Percentiles rank a stretch among this genome's conserved stretches.
Conservation (phyloP, 768 basidiomycete genomes). For the Postia placenta region DNA sequence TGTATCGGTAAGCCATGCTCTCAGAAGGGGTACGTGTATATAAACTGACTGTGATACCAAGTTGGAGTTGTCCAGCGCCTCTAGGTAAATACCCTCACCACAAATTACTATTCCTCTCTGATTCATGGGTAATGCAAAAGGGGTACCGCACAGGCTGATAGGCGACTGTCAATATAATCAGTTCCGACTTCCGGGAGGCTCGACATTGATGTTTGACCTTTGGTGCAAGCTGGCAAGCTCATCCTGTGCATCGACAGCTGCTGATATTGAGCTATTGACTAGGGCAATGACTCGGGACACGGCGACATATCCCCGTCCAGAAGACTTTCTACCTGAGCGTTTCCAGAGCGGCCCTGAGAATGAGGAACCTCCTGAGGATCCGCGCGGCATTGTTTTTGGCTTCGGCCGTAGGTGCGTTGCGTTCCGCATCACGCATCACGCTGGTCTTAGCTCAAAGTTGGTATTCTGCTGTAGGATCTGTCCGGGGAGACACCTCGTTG, state of each 20-base stretch:
- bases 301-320: neutral
- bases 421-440: too few species aligned
- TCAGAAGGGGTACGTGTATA: too few species aligned
- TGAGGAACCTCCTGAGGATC: conserved; percentile 21
- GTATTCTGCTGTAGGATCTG: too few species aligned
- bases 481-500: too few species aligned
- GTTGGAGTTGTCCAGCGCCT: too few species aligned
- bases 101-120: too few species aligned
- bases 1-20: neutral
- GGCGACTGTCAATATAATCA: neutral
- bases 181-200: neutral
- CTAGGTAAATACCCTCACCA: too few species aligned
- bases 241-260: conserved; percentile 2
- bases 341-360: neutral
- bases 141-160: neutral
- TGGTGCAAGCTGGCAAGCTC: too few species aligned
- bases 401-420: conserved; percentile 48
- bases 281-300: neutral
- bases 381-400: conserved; percentile 46
- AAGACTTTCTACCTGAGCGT: neutral
- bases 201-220: neutral
- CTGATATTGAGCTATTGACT: conserved; percentile 5
- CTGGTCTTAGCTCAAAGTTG: too few species aligned
- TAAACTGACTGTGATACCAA: too few species aligned
- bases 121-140: too few species aligned